Conservation (phyloP, 2,329 filamentous ascomycete species). For the Colletotrichum aenigma region DNA sequence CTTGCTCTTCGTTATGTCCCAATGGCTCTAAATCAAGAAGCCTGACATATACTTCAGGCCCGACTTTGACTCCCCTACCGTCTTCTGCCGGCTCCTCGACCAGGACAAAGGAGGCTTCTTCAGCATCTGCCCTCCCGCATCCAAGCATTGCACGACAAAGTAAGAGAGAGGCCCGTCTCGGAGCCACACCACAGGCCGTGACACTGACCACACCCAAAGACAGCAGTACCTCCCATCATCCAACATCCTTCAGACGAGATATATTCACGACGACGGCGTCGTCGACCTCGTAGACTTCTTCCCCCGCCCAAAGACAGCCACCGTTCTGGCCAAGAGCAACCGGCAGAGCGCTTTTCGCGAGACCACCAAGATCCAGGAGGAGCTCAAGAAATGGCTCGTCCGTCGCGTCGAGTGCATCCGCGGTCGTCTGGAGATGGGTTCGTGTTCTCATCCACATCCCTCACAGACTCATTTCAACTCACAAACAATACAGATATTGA, state of each 20-base stretch:
- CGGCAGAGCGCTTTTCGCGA: conserved; percentile 60
- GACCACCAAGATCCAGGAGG: conserved; percentile 57
- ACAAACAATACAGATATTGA: conserved; percentile 59
- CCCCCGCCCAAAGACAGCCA: conserved; percentile 67
- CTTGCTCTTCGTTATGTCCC: neutral
- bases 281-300: conserved; percentile 79
- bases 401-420: conserved; percentile 75
- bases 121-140: conserved; percentile 62
- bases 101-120: conserved; percentile 78
- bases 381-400: conserved; percentile 74
- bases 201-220: neutral
- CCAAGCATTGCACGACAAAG: conserved; percentile 68
- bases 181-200: neutral
- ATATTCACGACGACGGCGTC: conserved; percentile 76
- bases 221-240: conserved; percentile 79
- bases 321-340: conserved; percentile 49
- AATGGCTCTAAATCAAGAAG: neutral
- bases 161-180: neutral
- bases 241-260: conserved; percentile 79
- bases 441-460: neutral
- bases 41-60: conserved; percentile 52
- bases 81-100: conserved; percentile 78
- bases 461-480: neutral
- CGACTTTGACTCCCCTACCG: conserved; percentile 77
- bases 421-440: conserved; percentile 65